A percentile compares a stretch with the other conserved stretches of the same genome.
These are phyloP conservation scores for Penicillium sp. DNA, from an alignment of 2,329 filamentous ascomycete genomes.

Conservation along the genomic window DNA sequence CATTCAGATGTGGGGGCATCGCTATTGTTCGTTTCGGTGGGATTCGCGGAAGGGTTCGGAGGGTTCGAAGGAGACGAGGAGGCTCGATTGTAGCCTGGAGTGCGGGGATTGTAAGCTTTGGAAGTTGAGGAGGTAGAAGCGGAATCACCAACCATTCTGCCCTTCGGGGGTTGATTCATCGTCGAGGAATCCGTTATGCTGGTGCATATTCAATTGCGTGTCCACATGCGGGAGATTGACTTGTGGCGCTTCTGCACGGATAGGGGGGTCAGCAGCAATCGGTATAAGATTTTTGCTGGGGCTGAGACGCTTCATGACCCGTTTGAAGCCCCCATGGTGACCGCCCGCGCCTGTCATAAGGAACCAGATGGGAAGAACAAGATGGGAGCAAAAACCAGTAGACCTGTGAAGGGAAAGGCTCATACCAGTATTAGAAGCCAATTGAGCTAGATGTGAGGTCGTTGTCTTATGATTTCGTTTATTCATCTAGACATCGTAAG, in stretches of 20 bases:
- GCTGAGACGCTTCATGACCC: slow-evolving; percentile 24
- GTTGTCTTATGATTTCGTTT: slow-evolving; percentile 7
- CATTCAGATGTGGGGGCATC: slow-evolving; percentile 41
- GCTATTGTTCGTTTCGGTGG: slow-evolving; percentile 26
- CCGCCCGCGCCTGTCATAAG: slow-evolving; percentile 15
- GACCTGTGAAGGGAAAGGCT: slow-evolving; percentile 2
- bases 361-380: neutral
- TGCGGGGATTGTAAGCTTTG: slow-evolving; percentile 3
- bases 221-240: slow-evolving; percentile 44
- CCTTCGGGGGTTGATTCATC: slow-evolving; percentile 24
- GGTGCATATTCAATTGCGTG: slow-evolving; percentile 46
- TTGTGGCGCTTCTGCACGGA: slow-evolving; percentile 33
- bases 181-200: slow-evolving; percentile 42
- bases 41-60: slow-evolving; percentile 19
- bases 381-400: slow-evolving; percentile 6
- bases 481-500: slow-evolving; percentile 14
- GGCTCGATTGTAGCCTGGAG: slow-evolving; percentile 12
- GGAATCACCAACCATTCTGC: slow-evolving; percentile 27
- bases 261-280: slow-evolving; percentile 31
- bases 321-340: slow-evolving; percentile 33
- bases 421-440: slow-evolving; percentile 8
- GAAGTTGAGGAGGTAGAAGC: neutral
- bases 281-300: slow-evolving; percentile 10
- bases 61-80: slow-evolving; percentile 19
- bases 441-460: neutral